These are phyloP conservation scores for Piedraia hortae DNA, from an alignment of 2,329 filamentous ascomycete species.

Conservation along the genomic window DNA sequence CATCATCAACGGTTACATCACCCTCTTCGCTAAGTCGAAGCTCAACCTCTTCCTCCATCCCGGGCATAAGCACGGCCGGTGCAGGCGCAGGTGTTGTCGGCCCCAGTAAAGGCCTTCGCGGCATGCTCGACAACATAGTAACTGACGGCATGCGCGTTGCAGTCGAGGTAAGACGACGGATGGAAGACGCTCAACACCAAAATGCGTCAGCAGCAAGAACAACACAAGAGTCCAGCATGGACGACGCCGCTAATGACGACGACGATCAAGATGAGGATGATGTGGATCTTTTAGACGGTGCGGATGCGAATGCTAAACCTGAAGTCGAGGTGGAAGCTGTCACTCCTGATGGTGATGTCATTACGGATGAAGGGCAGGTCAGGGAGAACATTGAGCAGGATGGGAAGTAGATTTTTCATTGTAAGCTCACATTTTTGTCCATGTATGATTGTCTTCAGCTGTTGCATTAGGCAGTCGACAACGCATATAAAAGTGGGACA, in stretches of 20 bases:
- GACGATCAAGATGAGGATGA: slow-evolving; percentile 43
- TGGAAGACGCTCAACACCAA: slow-evolving; percentile 88
- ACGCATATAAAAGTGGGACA: no score
- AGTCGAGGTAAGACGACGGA: slow-evolving; percentile 65
- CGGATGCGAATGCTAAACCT: slow-evolving; percentile 21
- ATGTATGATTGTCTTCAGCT: no score
- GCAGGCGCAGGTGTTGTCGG: slow-evolving; percentile 27
- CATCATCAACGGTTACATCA: slow-evolving; percentile 22
- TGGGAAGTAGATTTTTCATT: no score
- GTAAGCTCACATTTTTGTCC: no score
- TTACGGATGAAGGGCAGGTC: slow-evolving; percentile 1
- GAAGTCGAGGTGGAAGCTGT: slow-evolving; percentile 7
- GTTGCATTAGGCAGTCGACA: no score
- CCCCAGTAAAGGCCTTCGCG: slow-evolving; percentile 50
- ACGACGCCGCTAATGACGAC: slow-evolving; percentile 38
- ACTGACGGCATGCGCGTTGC: slow-evolving; percentile 93
- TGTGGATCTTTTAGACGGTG: slow-evolving; percentile 27
- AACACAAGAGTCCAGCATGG: no score
- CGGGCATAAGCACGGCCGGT: slow-evolving; percentile 9
- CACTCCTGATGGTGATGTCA: slow-evolving; percentile 1
- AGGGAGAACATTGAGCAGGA: no score
- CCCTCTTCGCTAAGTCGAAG: slow-evolving; percentile 9
- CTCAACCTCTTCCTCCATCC: slow-evolving; percentile 1
- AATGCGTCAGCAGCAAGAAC: no score
- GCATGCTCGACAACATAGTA: slow-evolving; percentile 90